Evolutionary conservation across 108 stramenopile genomes (phyloP), one percentile per base, ranked within the genome.

Genomic region (Schizochytrium sp.): DNA sequence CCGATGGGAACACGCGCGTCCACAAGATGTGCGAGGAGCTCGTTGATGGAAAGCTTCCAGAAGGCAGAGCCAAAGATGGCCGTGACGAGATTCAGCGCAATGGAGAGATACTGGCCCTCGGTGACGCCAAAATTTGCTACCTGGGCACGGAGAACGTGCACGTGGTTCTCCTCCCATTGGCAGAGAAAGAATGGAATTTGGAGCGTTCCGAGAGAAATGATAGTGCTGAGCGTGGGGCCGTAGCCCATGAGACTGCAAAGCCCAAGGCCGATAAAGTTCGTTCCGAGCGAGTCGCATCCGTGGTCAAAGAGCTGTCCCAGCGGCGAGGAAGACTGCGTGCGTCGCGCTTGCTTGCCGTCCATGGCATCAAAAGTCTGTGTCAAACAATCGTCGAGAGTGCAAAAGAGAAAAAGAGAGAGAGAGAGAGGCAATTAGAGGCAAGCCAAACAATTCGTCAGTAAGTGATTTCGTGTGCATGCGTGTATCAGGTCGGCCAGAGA

Each of bases 281-380:
- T 96, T 88, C 96, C 95, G 4, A 98, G 92, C 89, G 97, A 96
- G 90, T 98, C 98, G 89, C 97, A 95, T 47, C 97, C 98, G 90
- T 99, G 98, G 90, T 99, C 98, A 89, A 98, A 98, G n/a, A 99
- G 91, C 92, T 98, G 97, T 6, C 99, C 99, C 57, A 99, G 88
- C 0, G 99, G 97, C 87, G 94, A 95, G 60, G 95, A 95, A 34
- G 95, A 94, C 58, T 92, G 92, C 5, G 99, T 99, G 55, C 96
- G 92, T 60, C 98, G 92, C 3, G 98, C 97, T 90, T 99, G 99
- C 90, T 98, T 99, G 41, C 99, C 99, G 91, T 99, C 99, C 95
- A 99, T 98, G 87, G 97, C 97, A 93, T 99, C 99, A 60, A 99
- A 53, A 45, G 91, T 91, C 89, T 91, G 41, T 69, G 63, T 69